These are phyloP conservation scores for Sphaerulina vaccinii DNA, from an alignment of 2,329 filamentous ascomycete species.

Conservation along the genomic window DNA sequence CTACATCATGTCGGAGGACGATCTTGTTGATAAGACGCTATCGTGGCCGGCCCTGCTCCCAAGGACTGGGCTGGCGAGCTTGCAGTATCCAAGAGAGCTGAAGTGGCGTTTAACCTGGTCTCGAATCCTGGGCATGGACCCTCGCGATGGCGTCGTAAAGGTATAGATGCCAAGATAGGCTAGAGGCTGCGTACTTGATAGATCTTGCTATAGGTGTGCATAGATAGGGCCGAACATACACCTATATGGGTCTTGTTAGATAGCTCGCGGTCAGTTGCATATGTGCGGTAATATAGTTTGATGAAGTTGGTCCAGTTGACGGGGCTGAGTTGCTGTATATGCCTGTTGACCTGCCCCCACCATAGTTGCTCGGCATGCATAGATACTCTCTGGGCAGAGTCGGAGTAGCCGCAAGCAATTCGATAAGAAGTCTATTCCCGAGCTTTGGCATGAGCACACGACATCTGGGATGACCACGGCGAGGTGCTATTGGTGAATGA, in stretches of 20 bases:
- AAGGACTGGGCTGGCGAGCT: slow-evolving; percentile 10
- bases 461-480: neutral
- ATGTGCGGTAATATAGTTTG: neutral
- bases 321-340: neutral
- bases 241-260: slow-evolving; percentile 11
- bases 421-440: slow-evolving; percentile 5
- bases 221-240: neutral
- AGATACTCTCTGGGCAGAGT: slow-evolving; percentile 1
- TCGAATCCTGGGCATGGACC: slow-evolving; percentile 12
- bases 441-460: slow-evolving; percentile 1
- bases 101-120: slow-evolving; percentile 7
- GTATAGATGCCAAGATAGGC: slow-evolving; percentile 10
- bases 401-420: slow-evolving; percentile 9
- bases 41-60: slow-evolving; percentile 1
- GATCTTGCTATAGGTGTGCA: neutral
- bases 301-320: neutral
- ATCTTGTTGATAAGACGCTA: slow-evolving; percentile 14
- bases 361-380: slow-evolving; percentile 7
- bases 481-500: slow-evolving; percentile 1
- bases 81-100: slow-evolving; percentile 10
- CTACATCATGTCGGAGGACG: slow-evolving; percentile 11
- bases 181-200: slow-evolving; percentile 5
- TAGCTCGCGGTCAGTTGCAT: neutral
- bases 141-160: slow-evolving; percentile 4
- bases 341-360: neutral